Evolutionary conservation across 805 yeast genomes (phyloP).

Genomic region (Yarrowia hollandica): DNA sequence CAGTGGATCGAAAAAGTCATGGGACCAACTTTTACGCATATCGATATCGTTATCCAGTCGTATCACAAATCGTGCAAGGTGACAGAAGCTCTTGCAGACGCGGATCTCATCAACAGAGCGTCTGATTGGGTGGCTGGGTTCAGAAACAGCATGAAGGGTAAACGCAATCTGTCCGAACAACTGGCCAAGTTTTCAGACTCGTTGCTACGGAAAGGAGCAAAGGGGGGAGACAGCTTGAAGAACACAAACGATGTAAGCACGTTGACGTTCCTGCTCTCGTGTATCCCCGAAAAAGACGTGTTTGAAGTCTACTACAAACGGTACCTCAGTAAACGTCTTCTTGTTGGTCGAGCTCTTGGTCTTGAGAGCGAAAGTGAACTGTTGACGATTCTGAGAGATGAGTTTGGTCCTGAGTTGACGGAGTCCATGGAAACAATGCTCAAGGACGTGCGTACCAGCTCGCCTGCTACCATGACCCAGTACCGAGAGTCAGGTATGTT

Average conservation of each 20-base stretch:
- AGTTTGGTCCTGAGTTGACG: conserved; percentile 86
- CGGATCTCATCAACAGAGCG: background rate
- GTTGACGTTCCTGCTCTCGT: conserved; percentile 75
- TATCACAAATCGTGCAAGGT: background rate
- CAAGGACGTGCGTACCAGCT: conserved; percentile 74
- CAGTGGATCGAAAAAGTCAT: conserved; percentile 14
- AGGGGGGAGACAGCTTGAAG: conserved; percentile 16
- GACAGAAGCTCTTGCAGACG: background rate
- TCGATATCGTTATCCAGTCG: background rate
- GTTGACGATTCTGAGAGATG: conserved; percentile 78
- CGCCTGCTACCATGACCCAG: conserved; percentile 61
- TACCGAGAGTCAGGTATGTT: conserved; percentile 46
- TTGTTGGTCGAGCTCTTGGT: conserved; percentile 71
- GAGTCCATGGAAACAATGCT: conserved; percentile 92
- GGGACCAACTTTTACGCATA: conserved; percentile 1
- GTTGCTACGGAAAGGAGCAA: conserved; percentile 36
- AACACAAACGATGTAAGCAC: background rate
- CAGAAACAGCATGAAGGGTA: conserved; percentile 15
- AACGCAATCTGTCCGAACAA: conserved; percentile 35
- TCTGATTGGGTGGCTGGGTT: conserved; percentile 19
- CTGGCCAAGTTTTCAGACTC: conserved; percentile 40
- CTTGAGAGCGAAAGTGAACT: conserved; percentile 78
- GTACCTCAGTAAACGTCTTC: conserved; percentile 80
- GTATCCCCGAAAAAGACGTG: conserved; percentile 86
- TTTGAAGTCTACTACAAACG: conserved; percentile 91